Base-by-base conservation (phyloP, 2,329 filamentous ascomycete species). In the Pleomassaria siparia region DNA sequence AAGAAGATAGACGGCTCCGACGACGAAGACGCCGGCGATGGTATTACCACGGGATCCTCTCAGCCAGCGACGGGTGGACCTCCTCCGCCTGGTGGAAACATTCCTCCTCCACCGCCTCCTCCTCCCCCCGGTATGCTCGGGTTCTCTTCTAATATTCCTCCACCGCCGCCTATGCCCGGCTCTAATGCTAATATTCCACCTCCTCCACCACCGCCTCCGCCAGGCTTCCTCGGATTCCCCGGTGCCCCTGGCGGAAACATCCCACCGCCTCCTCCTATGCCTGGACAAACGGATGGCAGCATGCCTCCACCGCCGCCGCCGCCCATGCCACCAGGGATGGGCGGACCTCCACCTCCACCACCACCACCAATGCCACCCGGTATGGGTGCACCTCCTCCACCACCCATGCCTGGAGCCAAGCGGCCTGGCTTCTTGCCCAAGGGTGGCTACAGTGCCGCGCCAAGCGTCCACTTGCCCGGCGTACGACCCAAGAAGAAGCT, bases 401-500 rank as follows among this genome's bases (percentile, higher is more conserved):
- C 86, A 54, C 85, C 87, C 46, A 69, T 81, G 56, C 79, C 80
- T 44, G 77, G 80, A 12, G 72, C 71, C 18, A 79, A 76, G 67
- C 73, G 77, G 51, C 89, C 89, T 7, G 86, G 89, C 53, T 96
- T 88, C 74, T 74, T 96, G 53, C 80, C 85, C 40, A 82, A 86
- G 55, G 78, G 83, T 56, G 77, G 80, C 25, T 76, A 77, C 47
- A 73, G 76, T 16, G 68, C 79, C 4, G 66, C 79, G 12, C 74
- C 83, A 18, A 81, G 83, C 7, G 78, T 89, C 58, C 84, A 86
- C 35, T 74, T 95, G 61, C 86, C 89, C 28, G 88, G 91, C 51
- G 89, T 91, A 43, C 80, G 92, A 60, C 91, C 94, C 18, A 97
- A 96, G 82, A 97, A 96, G 84, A 99, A 97, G 80, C 89, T 99